Evolutionary conservation across 768 basidiomycete genomes (phyloP).

Genomic region (Mycena venus): DNA sequence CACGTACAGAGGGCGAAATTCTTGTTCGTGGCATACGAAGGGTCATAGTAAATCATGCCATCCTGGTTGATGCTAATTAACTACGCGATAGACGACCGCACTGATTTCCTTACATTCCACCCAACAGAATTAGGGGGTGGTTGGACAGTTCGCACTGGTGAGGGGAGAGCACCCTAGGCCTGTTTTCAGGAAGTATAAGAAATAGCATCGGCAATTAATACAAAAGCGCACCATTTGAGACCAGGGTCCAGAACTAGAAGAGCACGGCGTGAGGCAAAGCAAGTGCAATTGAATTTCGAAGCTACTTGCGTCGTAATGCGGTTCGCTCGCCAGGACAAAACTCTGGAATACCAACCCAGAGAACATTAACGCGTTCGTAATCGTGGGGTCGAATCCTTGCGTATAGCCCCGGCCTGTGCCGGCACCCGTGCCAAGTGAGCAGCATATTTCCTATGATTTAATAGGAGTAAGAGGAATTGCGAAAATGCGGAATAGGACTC

Average conservation of each 20-base stretch:
- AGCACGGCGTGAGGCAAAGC: not conserved
- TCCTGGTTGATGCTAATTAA: conserved; percentile 36
- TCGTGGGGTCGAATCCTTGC: conserved; percentile 55
- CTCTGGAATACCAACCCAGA: conserved; percentile 55
- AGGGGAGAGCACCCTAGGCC: conserved; percentile 56
- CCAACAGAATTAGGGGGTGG: conserved; percentile 53
- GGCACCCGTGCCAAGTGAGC: conserved; percentile 50
- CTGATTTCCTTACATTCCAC: conserved; percentile 51
- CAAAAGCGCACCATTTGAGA: conserved; percentile 45
- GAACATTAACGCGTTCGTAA: conserved; percentile 55
- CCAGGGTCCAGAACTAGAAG: conserved; percentile 54
- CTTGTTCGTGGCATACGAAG: conserved; percentile 51
- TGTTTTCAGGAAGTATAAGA: conserved; percentile 24
- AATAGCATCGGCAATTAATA: conserved; percentile 14
- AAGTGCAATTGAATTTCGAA: not conserved
- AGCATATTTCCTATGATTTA: conserved; percentile 52
- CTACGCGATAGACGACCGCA: not conserved
- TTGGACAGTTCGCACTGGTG: conserved; percentile 49
- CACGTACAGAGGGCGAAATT: conserved; percentile 39
- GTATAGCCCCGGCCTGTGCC: conserved; percentile 50
- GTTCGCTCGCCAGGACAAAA: conserved; percentile 50
- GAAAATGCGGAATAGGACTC: conserved; percentile 3
- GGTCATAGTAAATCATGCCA: conserved; percentile 57
- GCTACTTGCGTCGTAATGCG: conserved; percentile 52
- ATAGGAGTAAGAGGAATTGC: not conserved